These are phyloP conservation scores for Ligustrum vulgare DNA, from an alignment of 257 asterid species.

Conservation along the genomic window DNA sequence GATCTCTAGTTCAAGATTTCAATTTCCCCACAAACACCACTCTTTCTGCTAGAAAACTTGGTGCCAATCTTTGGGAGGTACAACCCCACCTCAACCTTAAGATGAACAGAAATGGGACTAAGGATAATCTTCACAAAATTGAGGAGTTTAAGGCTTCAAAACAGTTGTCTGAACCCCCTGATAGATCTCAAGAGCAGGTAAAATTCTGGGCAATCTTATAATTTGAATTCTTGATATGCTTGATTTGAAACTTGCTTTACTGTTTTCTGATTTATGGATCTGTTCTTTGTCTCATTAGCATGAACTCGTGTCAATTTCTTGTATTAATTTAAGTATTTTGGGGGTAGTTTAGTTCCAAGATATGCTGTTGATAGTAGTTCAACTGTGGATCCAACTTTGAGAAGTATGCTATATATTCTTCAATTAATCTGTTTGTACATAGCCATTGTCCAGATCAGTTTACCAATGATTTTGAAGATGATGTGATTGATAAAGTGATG, in stretches of 20 bases:
- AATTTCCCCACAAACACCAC: constrained; percentile 37
- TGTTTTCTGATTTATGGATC: neutral
- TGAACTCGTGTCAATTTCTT: neutral
- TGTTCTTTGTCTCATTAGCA: neutral
- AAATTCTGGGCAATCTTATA: neutral
- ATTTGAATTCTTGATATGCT: neutral
- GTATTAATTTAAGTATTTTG: neutral
- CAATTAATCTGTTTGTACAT: too few species aligned
- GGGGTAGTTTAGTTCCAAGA: neutral
- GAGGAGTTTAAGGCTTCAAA: constrained; percentile 25
- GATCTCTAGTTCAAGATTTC: constrained; percentile 52
- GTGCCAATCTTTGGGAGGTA: constrained; percentile 80
- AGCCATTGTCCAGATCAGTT: too few species aligned
- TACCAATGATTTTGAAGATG: too few species aligned
- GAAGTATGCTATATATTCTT: too few species aligned
- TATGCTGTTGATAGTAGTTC: neutral
- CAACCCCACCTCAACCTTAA: constrained; percentile 35
- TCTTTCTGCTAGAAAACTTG: constrained; percentile 78
- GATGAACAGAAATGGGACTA: constrained; percentile 33
- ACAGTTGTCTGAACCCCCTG: constrained; percentile 21
- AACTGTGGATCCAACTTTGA: neutral
- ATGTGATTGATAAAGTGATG: too few species aligned
- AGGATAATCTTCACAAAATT: constrained; percentile 23
- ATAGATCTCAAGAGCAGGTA: constrained; percentile 42
- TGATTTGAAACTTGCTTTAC: neutral